phyloP scores from a whole-genome alignment of 768 basidiomycete species.

The Termitomyces sp. region DNA sequence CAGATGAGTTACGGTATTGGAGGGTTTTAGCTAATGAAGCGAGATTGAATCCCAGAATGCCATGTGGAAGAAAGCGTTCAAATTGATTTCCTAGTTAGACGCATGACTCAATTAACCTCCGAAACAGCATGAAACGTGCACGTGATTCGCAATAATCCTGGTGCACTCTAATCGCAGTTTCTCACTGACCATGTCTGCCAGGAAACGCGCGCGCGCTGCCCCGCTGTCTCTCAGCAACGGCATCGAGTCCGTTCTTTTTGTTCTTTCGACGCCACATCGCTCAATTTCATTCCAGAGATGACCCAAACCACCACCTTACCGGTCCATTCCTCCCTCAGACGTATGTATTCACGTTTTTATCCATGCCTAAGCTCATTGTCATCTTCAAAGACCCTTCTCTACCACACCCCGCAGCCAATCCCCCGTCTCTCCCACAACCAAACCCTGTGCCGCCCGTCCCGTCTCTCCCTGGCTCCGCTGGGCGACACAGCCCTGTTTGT shows the following conservation, averaged over 20 bases:
- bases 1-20: too few relatives aligned
- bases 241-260: constrained; percentile 19
- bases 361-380: constrained; percentile 14
- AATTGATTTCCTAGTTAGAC: too few relatives aligned
- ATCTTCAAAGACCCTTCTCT: not conserved
- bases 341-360: constrained; percentile 25
- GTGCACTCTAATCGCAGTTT: too few relatives aligned
- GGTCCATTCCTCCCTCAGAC: constrained; percentile 62
- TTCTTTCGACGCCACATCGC: not conserved
- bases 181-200: not conserved
- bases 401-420: constrained; percentile 29
- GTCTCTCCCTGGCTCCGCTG: constrained; percentile 51
- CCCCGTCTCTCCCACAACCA: constrained; percentile 17
- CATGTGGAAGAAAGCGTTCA: too few relatives aligned
- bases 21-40: too few relatives aligned
- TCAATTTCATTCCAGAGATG: constrained; percentile 30
- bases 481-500: constrained; percentile 69
- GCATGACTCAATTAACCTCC: too few relatives aligned
- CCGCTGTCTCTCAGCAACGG: constrained; percentile 5
- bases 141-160: not conserved
- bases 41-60: too few relatives aligned
- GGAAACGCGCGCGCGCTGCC: not conserved
- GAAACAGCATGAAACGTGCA: not conserved
- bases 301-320: constrained; percentile 54
- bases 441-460: constrained; percentile 9